phyloP scores from a whole-genome alignment of 108 stramenopile species.

The Seminavis robusta region DNA sequence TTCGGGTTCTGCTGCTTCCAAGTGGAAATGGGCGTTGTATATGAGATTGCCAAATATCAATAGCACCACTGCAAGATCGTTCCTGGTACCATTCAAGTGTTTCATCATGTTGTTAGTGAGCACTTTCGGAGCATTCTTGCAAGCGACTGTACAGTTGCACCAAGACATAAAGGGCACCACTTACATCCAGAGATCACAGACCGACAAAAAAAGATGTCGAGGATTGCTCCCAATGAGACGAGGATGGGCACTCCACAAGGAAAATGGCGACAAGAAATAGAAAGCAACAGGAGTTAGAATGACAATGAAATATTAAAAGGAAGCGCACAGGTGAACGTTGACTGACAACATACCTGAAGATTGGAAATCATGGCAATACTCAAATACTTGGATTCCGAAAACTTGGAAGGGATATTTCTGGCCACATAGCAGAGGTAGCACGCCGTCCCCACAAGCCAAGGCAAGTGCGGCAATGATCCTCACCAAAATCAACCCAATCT shows the following conservation, averaged over 20 bases:
- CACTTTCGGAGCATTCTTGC: too few relatives aligned
- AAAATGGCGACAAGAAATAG: neutral
- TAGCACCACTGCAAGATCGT: conserved; percentile 3
- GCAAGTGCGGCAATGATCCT: neutral
- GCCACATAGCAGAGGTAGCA: conserved; percentile 9
- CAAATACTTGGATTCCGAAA: conserved; percentile 5
- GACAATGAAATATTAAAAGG: neutral
- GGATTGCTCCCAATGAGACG: neutral
- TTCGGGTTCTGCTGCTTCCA: too few relatives aligned
- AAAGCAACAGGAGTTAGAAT: neutral
- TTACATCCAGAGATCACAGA: conserved; percentile 7
- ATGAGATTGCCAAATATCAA: conserved; percentile 15
- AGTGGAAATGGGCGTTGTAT: too few relatives aligned
- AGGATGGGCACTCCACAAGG: conserved; percentile 2
- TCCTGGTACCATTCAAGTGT: too few relatives aligned
- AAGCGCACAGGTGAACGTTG: neutral
- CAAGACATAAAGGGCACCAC: too few relatives aligned
- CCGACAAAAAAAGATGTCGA: conserved; percentile 2
- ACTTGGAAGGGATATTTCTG: conserved; percentile 6
- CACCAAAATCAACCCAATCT: conserved; percentile 1
- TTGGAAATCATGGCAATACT: conserved; percentile 13
- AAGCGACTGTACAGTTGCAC: too few relatives aligned
- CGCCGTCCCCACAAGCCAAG: neutral
- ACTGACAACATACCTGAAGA: conserved; percentile 1
- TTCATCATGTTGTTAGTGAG: too few relatives aligned